Evolutionary conservation across 192 early-diverging fungal genomes (phyloP), one percentile per base, ranked within the genome.

Genomic region (Entomortierella parvispora): DNA sequence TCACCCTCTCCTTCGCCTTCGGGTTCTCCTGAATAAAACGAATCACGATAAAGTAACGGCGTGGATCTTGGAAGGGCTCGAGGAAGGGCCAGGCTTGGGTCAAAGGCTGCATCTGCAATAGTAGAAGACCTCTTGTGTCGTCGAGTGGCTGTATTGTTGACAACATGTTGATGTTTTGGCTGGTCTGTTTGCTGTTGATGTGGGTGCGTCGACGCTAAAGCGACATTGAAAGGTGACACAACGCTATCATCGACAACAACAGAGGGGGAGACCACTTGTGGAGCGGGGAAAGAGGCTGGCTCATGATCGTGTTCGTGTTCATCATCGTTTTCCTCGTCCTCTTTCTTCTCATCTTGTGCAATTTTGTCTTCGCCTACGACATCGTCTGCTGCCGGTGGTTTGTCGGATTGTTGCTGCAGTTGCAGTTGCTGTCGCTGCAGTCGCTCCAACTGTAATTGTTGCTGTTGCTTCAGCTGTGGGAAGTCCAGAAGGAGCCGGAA

Each of bases 31-130:
- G 45, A 45, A 28, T 51, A 43, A 20, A 52, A 46, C 55, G 62
- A 58, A 34, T 72, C 62, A 8, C 54, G 53, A 47, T 65, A 65
- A 1, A 53, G 22, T 22, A 9, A 8, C 2, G 37, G 32, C 26
- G 46, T 47, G 9, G 32, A 42, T 25, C 58, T 48, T 9, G 71
- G 71, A 0, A 76, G 52, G 8, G 71, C 71, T 51, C 71, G 71
- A 49, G 71, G 71, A 12, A 76, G 50, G 12, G 71, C 71, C 7
- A 76, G 44, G 53, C 51, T 62, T 0, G 71, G 71, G 53, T 76
- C 65, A 3, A 76, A 26, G 3, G 58, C 64, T 7, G 22, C 52
- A 33, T 40, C 37, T 5, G 37, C 7, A 40, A 40, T 40, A 9
- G 54, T 28, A 12, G 18, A 26, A 14, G 44, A 46, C 3, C 26